Conservation (phyloP, 768 basidiomycete species). For the Psilocybe cubensis region DNA sequence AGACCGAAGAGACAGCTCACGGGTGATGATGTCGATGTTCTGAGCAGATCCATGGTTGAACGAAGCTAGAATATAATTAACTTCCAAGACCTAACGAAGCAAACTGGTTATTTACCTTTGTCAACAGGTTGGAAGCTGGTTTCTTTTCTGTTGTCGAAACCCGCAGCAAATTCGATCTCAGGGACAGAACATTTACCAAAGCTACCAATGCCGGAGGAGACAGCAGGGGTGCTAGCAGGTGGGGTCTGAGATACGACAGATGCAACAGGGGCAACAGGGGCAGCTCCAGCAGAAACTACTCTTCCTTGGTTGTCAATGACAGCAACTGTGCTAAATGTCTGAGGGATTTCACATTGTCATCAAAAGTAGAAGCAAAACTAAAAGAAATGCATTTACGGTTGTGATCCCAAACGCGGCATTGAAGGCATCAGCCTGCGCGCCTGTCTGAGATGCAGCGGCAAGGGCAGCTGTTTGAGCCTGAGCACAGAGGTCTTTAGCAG, state of each 20-base stretch:
- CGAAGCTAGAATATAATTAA: slow-evolving; percentile 31
- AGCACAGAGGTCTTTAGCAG: slow-evolving; percentile 54
- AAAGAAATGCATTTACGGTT: slow-evolving; percentile 31
- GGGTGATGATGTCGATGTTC: slow-evolving; percentile 60
- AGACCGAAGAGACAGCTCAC: slow-evolving; percentile 26
- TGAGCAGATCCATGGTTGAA: slow-evolving; percentile 66
- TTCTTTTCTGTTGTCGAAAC: slow-evolving; percentile 57
- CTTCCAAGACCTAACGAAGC: not conserved
- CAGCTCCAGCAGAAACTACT: slow-evolving; percentile 8
- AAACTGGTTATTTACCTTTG: slow-evolving; percentile 32
- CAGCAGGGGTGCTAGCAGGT: slow-evolving; percentile 21
- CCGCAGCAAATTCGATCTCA: slow-evolving; percentile 56
- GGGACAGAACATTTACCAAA: slow-evolving; percentile 59
- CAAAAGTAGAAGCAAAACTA: slow-evolving; percentile 4
- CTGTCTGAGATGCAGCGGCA: slow-evolving; percentile 43
- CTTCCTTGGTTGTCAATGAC: slow-evolving; percentile 40
- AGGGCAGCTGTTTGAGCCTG: slow-evolving; percentile 43
- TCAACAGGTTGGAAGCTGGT: slow-evolving; percentile 58
- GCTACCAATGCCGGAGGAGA: slow-evolving; percentile 35
- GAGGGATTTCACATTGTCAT: slow-evolving; percentile 1
- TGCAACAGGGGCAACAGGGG: slow-evolving; percentile 19
- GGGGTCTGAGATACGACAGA: slow-evolving; percentile 13
- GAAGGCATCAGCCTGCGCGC: slow-evolving; percentile 60
- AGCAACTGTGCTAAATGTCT: slow-evolving; percentile 43
- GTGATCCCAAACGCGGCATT: slow-evolving; percentile 44